Evolutionary conservation across 2,329 filamentous ascomycete species (phyloP), one percentile per base, ranked within the genome.

Genomic region (Trichophyton mentagrophytes): DNA sequence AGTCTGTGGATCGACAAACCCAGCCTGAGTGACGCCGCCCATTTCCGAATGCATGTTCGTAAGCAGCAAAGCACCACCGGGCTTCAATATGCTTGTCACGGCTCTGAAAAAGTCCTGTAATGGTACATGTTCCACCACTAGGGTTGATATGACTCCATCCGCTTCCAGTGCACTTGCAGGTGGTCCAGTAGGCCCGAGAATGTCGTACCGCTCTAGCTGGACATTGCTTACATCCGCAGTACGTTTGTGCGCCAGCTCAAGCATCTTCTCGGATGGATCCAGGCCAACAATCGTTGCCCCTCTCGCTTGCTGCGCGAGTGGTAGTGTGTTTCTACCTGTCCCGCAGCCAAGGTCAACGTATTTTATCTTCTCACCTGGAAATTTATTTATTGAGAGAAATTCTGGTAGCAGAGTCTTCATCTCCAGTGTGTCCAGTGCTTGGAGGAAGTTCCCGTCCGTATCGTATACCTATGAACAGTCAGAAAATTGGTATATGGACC

Each of bases 1-100:
- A 0, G 78, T 77, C 17, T 70, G 71, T 5, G 69, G 69, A 67
- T 83, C 81, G 11, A 82, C 74, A 66, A 87, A 87, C 0, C 85
- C 84, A 0, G 84, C 84, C 67, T 84, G 82, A 27, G 79, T 80
- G 15, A 78, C 74, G 13, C 64, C 64, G 1, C 83, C 84, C 83
- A 87, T 86, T 2, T 85, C 80, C 1, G 77, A 71, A 68, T 87
- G 85, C 85, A 87, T 87, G 66, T 86, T 87, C 0, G 83, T 86
- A n/a, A 87, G 66, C 8, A 86, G 72, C 3, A 85, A 71, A 56
- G 78, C 70, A 0, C 80, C 83, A 0, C 77, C 77, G 0, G 73
- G 71, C 2, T 65, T 66, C 15, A 86, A 69, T 0, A 81, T 70
- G 9, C 66, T 64, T 0, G 73, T 66, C 0, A 78, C 75, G 0